A percentile compares a stretch with the other conserved stretches of the same genome.
phyloP scores from a whole-genome alignment of 345 rosid genomes.

The Lepidium aucheri region DNA sequence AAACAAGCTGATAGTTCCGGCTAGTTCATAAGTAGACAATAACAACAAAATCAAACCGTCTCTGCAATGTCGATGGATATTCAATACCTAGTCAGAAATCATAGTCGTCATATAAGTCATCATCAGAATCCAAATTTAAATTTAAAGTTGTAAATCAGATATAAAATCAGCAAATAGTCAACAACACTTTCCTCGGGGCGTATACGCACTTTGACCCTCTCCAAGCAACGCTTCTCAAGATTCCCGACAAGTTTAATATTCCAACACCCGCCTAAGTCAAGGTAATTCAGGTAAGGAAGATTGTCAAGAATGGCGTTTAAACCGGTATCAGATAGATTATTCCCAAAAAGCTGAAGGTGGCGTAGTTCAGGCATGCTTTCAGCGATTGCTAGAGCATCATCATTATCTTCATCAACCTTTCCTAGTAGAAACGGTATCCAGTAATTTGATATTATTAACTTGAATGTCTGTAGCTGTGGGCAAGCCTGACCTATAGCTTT shows the following conservation, averaged over 20 bases:
- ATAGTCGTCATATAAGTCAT: no score
- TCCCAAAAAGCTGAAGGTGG: conserved; percentile 46
- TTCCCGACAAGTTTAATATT: conserved; percentile 31
- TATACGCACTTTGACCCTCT: conserved; percentile 30
- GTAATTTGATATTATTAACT: background rate
- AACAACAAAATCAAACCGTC: no score
- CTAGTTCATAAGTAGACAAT: no score
- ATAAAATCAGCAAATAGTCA: no score
- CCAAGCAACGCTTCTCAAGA: conserved; percentile 32
- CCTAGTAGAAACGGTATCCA: no score
- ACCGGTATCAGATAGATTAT: conserved; percentile 40
- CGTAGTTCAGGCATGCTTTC: conserved; percentile 38
- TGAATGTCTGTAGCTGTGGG: conserved; percentile 1
- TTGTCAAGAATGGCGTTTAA: conserved; percentile 42
- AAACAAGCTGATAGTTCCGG: no score
- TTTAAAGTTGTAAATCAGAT: no score
- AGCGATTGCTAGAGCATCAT: conserved; percentile 47
- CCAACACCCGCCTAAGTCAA: conserved; percentile 50
- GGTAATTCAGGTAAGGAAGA: conserved; percentile 43
- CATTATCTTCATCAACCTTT: no score
- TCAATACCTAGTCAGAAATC: no score
- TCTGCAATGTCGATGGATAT: no score
- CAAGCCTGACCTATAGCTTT: background rate
- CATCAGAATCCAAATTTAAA: no score
- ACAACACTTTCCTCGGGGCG: conserved; percentile 25